A percentile compares a stretch with the other conserved stretches of the same genome.
These are phyloP conservation scores for Ophiocordyceps unilateralis DNA, from an alignment of 2,329 filamentous ascomycete genomes.

Conservation along the genomic window DNA sequence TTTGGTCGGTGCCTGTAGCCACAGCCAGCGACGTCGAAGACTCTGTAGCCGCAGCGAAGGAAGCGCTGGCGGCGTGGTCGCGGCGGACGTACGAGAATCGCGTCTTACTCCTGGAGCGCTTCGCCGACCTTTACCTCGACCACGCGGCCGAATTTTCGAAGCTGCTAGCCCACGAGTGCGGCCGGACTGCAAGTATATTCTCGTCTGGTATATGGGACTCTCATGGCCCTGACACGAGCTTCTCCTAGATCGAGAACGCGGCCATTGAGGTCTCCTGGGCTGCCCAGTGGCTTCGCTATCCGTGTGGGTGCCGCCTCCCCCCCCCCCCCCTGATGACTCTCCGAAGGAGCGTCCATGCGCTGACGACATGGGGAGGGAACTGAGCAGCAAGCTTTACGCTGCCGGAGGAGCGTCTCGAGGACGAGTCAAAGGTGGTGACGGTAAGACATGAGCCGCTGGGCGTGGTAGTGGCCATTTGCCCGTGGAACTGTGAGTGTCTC, in stretches of 20 bases:
- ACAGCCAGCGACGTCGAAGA: neutral
- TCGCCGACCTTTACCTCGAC: neutral
- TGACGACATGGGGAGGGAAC: neutral
- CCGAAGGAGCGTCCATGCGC: no score
- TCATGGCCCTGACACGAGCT: no score
- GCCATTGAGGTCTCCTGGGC: slow-evolving; percentile 1
- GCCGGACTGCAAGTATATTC: neutral
- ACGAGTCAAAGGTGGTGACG: neutral
- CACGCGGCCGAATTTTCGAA: neutral
- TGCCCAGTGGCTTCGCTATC: slow-evolving; percentile 1
- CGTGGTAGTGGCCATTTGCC: slow-evolving; percentile 23
- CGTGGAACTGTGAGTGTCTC: slow-evolving; percentile 31
- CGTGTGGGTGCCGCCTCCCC: neutral
- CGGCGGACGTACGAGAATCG: neutral
- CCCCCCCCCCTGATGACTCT: neutral
- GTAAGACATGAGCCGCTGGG: slow-evolving; percentile 14
- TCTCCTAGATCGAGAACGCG: neutral
- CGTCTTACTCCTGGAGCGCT: neutral
- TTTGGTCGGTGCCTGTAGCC: slow-evolving; percentile 1
- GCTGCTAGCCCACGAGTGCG: neutral
- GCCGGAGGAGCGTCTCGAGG: neutral
- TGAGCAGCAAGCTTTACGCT: neutral
- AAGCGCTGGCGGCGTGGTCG: neutral
- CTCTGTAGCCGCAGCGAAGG: neutral
- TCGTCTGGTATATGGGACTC: no score